Conservation (phyloP, 2,329 filamentous ascomycete genomes). For the Zymoseptoria passerinii region DNA sequence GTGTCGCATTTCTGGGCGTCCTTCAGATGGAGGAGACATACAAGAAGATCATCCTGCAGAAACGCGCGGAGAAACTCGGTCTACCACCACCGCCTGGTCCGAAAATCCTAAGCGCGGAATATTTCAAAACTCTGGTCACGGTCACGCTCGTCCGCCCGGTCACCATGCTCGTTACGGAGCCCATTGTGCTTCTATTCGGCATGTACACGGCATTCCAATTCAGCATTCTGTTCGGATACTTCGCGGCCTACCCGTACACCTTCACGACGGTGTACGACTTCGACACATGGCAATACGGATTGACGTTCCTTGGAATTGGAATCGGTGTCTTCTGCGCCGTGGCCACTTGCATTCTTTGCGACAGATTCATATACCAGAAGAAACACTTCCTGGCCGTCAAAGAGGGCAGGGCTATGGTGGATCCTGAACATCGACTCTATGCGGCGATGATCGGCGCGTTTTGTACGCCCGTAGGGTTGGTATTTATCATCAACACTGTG, state of each 20-base stretch:
- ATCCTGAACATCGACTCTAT: constrained; percentile 31
- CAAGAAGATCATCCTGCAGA: constrained; percentile 41
- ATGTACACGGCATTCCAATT: constrained; percentile 28
- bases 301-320: constrained; percentile 66
- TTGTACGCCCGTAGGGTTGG: constrained; percentile 26
- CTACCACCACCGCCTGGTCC: constrained; percentile 19
- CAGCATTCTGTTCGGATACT: constrained; percentile 27
- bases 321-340: constrained; percentile 57
- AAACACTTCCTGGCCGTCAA: constrained; percentile 23
- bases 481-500: not conserved
- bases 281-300: constrained; percentile 65
- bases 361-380: constrained; percentile 31
- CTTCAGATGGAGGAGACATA: constrained; percentile 49
- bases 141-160: constrained; percentile 28
- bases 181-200: constrained; percentile 28
- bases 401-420: constrained; percentile 19
- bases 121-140: constrained; percentile 25
- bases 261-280: constrained; percentile 68
- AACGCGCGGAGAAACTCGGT: constrained; percentile 28
- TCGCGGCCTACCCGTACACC: constrained; percentile 28
- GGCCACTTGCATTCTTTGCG: constrained; percentile 29
- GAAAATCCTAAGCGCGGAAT: constrained; percentile 21
- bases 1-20: constrained; percentile 31
- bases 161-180: constrained; percentile 30
- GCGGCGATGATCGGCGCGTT: constrained; percentile 30